Evolutionary conservation across 2,329 filamentous ascomycete genomes (phyloP), one percentile per base, ranked within the genome.

Genomic region (Didymella lethalis): DNA sequence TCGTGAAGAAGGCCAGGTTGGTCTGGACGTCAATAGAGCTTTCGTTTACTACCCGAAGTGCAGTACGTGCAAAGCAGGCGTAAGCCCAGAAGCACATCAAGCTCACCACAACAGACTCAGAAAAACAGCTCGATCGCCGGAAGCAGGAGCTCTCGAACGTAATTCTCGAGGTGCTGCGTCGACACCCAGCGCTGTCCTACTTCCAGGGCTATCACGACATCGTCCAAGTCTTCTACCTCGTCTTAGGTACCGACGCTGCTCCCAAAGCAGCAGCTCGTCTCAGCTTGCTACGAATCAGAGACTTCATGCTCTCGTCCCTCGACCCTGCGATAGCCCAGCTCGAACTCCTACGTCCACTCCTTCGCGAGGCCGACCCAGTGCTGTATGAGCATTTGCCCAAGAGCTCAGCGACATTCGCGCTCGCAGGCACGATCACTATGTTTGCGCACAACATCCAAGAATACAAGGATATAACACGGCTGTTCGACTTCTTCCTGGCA

Each of bases 171-270:
- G 87, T 96, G 14, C 85, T 99, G 45, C 89, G 96, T 52, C 86
- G 86, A 32, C 85, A 96, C 70, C 92, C 93, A 16, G 88, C 89
- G 75, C 86, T 99, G 34, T 92, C 88, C 81, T 99, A 99, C 80
- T 99, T 99, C 77, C 95, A 99, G 80, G 95, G 95, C 75, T 99
- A 96, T 76, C 95, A 99, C 78, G 95, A 99, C 80, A 98, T 99
- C 71, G 95, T 92, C 68, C 96, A 99, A 79, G 95, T 99, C 25
- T 85, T 99, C 59, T 85, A 98, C 40, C 85, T 99, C 14, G 93
- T 97, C 11, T 83, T 99, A 4, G 89, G 89, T 0, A 80, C 86
- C 10, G 72, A 82, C 23, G 75, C 82, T 53, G 88, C 91, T 16
- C 82, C 84, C 18, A 77, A 82, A 7, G 87, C 89, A 16, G 86